phyloP scores from a whole-genome alignment of 1,139 yeast genomes.

The Candida buenavistaensis region DNA sequence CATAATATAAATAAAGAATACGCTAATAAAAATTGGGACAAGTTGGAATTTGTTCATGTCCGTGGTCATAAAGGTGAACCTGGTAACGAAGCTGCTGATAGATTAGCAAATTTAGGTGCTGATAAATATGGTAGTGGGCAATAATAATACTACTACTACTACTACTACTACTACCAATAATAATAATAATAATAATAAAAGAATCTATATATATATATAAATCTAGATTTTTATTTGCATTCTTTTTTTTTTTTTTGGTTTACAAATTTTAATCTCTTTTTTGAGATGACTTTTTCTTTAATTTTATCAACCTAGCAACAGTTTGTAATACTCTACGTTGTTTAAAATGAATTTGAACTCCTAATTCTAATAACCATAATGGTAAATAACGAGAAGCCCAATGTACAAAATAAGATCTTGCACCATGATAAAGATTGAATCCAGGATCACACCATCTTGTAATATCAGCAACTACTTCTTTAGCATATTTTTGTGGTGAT shows the following conservation, averaged over 20 bases:
- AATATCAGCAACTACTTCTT: conserved; percentile 26
- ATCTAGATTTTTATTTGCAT: no score
- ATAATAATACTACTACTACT: no score
- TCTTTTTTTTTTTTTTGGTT: not conserved
- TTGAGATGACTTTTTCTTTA: not conserved
- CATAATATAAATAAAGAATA: conserved; percentile 29
- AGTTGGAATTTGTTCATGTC: conserved; percentile 55
- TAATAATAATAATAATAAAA: no score
- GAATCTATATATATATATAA: no score
- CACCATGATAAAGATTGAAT: conserved; percentile 34
- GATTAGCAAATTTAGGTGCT: conserved; percentile 69
- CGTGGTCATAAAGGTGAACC: conserved; percentile 66
- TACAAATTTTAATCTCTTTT: not conserved
- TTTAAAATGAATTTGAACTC: conserved; percentile 29
- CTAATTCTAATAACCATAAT: conserved; percentile 28
- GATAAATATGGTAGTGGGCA: conserved; percentile 24
- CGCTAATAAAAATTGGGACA: conserved; percentile 26
- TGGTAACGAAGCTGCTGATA: conserved; percentile 82
- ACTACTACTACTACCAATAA: no score
- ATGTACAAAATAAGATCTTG: conserved; percentile 22
- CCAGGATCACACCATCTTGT: conserved; percentile 22
- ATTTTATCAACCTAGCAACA: conserved; percentile 10
- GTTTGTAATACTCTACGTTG: conserved; percentile 24
- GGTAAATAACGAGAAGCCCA: conserved; percentile 26
- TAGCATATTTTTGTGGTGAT: conserved; percentile 30